Evolutionary conservation across 169 alveolate species (phyloP).

Genomic region (Neospora caninum): DNA sequence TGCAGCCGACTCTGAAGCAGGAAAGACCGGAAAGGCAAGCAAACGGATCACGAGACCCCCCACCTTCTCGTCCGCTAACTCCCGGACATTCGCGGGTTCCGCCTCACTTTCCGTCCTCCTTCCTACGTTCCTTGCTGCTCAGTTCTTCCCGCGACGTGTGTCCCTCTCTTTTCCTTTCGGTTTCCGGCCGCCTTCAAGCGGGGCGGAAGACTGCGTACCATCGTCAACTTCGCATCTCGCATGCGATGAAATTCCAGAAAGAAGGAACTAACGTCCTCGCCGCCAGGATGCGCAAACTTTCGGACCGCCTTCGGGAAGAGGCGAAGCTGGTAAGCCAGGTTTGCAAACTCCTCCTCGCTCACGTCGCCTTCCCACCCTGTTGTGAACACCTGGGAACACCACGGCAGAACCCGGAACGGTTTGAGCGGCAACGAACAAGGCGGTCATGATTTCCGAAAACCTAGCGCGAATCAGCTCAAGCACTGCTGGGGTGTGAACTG

Average conservation of each 20-base stretch:
- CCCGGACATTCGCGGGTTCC: too few relatives aligned
- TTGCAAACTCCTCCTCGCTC: slow-evolving; percentile 21
- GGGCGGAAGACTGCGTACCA: neutral
- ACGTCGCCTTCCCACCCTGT: slow-evolving; percentile 28
- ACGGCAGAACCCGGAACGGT: neutral
- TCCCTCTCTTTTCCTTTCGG: too few relatives aligned
- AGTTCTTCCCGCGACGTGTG: too few relatives aligned
- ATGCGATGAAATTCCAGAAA: slow-evolving; percentile 32
- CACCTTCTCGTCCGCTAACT: too few relatives aligned
- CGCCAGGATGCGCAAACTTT: neutral
- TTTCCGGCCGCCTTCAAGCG: too few relatives aligned
- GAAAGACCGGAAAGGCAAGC: neutral
- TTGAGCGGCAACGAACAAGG: too few relatives aligned
- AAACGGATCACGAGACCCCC: neutral
- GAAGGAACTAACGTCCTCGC: neutral
- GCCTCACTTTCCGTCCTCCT: too few relatives aligned
- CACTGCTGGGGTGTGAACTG: too few relatives aligned
- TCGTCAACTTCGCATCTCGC: slow-evolving; percentile 19
- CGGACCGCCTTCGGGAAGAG: slow-evolving; percentile 15
- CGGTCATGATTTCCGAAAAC: too few relatives aligned
- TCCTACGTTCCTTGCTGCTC: too few relatives aligned
- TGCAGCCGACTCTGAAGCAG: slow-evolving; percentile 3
- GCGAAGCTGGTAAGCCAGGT: slow-evolving; percentile 12
- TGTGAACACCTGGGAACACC: neutral
- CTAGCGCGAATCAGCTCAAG: too few relatives aligned